Conservation (phyloP, 163 green algal species). For the Prototheca wickerhamii region DNA sequence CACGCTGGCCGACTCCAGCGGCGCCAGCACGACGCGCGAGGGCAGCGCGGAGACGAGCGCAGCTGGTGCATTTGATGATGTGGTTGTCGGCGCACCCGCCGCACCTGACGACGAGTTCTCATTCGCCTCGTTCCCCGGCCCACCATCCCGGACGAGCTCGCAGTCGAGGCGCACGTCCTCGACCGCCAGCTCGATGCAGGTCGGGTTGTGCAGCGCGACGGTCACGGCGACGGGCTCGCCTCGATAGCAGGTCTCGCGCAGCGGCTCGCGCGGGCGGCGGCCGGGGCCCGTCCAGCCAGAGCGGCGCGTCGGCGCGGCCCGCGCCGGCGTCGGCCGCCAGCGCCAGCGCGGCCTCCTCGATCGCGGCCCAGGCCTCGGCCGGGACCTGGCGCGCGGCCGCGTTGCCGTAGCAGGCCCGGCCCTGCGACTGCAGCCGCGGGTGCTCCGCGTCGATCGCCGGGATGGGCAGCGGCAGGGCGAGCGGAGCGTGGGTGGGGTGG, state of each 20-base stretch:
- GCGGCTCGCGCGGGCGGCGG: not conserved
- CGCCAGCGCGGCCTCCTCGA: slow-evolving; percentile 47
- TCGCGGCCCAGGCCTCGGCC: slow-evolving; percentile 32
- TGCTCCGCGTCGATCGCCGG: slow-evolving; percentile 52
- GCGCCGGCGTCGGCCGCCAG: slow-evolving; percentile 6
- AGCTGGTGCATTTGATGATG: no score
- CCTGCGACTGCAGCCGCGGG: slow-evolving; percentile 49
- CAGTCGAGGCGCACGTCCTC: slow-evolving; percentile 49
- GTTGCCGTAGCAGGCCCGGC: slow-evolving; percentile 50
- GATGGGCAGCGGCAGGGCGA: slow-evolving; percentile 43
- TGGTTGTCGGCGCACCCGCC: no score
- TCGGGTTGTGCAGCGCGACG: slow-evolving; percentile 68
- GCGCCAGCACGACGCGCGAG: no score
- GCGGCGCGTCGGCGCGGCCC: slow-evolving; percentile 9
- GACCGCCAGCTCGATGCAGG: slow-evolving; percentile 52
- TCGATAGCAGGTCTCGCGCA: slow-evolving; percentile 29
- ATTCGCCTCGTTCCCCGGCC: not conserved
- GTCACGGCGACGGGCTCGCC: slow-evolving; percentile 67
- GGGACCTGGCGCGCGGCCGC: slow-evolving; percentile 26
- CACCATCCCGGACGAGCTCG: slow-evolving; percentile 34
- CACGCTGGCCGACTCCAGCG: slow-evolving; percentile 46
- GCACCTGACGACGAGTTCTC: not conserved
- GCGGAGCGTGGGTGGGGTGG: not conserved
- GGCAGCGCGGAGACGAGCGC: no score
- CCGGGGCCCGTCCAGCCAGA: slow-evolving; percentile 45